Evolutionary conservation across 2,329 filamentous ascomycete species (phyloP).

Genomic region (Aspergillus piperis): DNA sequence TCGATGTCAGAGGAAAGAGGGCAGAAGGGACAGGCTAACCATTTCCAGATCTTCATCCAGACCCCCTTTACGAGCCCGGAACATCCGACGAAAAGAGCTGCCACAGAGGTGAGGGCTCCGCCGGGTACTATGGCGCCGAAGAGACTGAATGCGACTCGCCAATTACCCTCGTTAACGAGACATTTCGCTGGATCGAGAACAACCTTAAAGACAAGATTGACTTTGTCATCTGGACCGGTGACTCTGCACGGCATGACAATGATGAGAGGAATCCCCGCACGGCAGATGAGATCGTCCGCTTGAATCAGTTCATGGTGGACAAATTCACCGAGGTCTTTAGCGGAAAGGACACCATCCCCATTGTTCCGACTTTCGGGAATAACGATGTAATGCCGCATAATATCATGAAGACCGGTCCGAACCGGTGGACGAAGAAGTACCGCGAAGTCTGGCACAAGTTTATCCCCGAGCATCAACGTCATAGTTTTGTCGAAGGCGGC

Average conservation of each 20-base stretch:
- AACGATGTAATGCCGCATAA: conserved; percentile 98
- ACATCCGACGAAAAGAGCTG: conserved; percentile 72
- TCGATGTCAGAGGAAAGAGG: conserved; percentile 14
- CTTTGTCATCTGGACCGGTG: conserved; percentile 91
- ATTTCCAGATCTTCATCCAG: conserved; percentile 82
- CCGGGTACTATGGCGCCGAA: conserved; percentile 81
- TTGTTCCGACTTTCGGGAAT: conserved; percentile 91
- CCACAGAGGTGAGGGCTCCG: conserved; percentile 73
- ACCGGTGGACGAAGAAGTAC: conserved; percentile 79
- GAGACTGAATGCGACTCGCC: conserved; percentile 89
- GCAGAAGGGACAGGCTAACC: neutral
- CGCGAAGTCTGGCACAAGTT: conserved; percentile 78
- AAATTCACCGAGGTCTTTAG: conserved; percentile 77
- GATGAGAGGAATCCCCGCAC: conserved; percentile 78
- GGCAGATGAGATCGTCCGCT: conserved; percentile 70
- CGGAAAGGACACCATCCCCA: conserved; percentile 64
- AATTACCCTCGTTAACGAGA: conserved; percentile 76
- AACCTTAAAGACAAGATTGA: conserved; percentile 78
- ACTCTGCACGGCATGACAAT: conserved; percentile 86
- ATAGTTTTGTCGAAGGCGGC: conserved; percentile 87
- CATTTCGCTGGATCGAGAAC: conserved; percentile 81
- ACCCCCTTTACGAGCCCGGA: conserved; percentile 80
- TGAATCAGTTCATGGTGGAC: conserved; percentile 73
- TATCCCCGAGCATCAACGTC: conserved; percentile 88
- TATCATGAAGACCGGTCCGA: conserved; percentile 82